phyloP scores from a whole-genome alignment of 2,329 filamentous ascomycete genomes.

The Metarhizium humberi region DNA sequence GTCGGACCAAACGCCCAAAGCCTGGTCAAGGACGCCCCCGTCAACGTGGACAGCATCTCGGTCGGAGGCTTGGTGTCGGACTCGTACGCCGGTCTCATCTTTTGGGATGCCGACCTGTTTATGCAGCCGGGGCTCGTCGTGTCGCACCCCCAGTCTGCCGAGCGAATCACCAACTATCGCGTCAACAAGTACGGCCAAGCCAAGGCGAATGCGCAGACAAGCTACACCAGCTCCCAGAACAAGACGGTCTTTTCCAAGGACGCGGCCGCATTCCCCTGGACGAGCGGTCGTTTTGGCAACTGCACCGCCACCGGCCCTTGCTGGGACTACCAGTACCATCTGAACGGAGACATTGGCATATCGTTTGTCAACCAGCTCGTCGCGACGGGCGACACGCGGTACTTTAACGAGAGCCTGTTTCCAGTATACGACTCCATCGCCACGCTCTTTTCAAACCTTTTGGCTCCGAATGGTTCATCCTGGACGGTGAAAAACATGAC shows the following conservation, averaged over 20 bases:
- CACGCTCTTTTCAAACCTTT: conserved; percentile 48
- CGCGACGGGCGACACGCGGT: conserved; percentile 13
- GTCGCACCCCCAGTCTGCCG: conserved; percentile 15
- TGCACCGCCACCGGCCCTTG: conserved; percentile 52
- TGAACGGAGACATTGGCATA: conserved; percentile 60
- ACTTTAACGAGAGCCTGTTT: conserved; percentile 30
- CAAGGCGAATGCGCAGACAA: conserved; percentile 17
- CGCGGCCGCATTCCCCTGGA: conserved; percentile 55
- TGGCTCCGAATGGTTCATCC: conserved; percentile 48
- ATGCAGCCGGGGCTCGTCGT: conserved; percentile 18
- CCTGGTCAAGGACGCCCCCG: conserved; percentile 11
- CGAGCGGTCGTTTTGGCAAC: conserved; percentile 55
- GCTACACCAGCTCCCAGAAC: conserved; percentile 8
- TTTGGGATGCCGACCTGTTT: conserved; percentile 21
- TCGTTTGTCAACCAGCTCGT: conserved; percentile 15
- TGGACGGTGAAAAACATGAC: conserved; percentile 39
- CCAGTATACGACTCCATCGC: conserved; percentile 57
- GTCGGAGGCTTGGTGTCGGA: conserved; percentile 19
- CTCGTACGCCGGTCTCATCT: conserved; percentile 19
- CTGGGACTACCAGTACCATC: conserved; percentile 62
- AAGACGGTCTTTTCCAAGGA: conserved; percentile 48
- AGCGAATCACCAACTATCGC: conserved; percentile 17
- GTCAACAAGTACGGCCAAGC: conserved; percentile 36
- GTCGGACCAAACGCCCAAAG: conserved; percentile 35
- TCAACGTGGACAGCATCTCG: conserved; percentile 14